Evolutionary conservation across 129 eudicot genomes (phyloP).

Genomic region (Ambrosia artemisiifolia): DNA sequence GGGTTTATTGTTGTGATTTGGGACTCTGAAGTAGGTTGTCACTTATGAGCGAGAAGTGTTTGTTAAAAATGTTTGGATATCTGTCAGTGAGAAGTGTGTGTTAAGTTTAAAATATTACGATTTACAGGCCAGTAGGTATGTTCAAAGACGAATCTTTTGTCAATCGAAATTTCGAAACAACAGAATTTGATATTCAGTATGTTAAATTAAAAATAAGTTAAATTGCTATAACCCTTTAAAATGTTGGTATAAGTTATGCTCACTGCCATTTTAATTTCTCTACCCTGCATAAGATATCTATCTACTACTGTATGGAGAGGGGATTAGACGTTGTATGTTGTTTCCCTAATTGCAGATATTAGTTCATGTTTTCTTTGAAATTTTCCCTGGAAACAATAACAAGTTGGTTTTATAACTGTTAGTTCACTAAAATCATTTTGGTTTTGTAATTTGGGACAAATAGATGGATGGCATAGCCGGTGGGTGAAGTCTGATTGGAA

Average conservation of each 20-base stretch:
- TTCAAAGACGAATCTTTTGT: not conserved
- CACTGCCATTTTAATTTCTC: not conserved
- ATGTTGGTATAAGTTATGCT: slow-evolving; percentile 1
- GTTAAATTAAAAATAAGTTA: not conserved
- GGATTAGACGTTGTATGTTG: not conserved
- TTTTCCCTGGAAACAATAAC: not conserved
- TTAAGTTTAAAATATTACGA: not conserved
- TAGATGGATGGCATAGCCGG: slow-evolving; percentile 95
- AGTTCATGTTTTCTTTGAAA: not conserved
- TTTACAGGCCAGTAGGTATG: not conserved
- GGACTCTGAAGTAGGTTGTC: too few species aligned
- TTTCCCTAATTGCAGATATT: not conserved
- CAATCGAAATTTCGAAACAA: not conserved
- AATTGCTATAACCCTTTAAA: not conserved
- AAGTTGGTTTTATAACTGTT: not conserved
- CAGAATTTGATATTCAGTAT: slow-evolving; percentile 8
- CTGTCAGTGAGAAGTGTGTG: not conserved
- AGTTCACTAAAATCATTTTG: not conserved
- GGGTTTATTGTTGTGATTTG: too few species aligned
- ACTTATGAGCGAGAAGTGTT: too few species aligned
- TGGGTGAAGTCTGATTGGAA: slow-evolving; percentile 99
- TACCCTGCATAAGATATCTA: slow-evolving; percentile 2
- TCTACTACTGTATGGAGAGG: slow-evolving; percentile 4
- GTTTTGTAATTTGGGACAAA: slow-evolving; percentile 20
- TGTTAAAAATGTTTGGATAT: too few species aligned